These are phyloP conservation scores for Tulasnella sp. DNA, from an alignment of 768 basidiomycete genomes.

Conservation along the genomic window DNA sequence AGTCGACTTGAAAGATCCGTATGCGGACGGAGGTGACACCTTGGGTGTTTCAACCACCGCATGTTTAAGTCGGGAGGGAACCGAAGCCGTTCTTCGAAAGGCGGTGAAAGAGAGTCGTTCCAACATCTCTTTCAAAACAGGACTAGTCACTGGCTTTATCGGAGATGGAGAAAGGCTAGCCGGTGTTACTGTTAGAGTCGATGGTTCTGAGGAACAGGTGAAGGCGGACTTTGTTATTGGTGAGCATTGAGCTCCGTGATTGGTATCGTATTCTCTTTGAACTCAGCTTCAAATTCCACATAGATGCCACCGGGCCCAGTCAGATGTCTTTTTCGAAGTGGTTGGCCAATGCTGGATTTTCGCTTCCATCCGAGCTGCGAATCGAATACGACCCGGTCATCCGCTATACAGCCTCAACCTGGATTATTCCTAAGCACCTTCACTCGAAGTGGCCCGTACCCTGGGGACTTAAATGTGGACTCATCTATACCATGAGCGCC, in stretches of 20 bases:
- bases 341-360: not conserved
- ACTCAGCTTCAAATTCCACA: not conserved
- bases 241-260: not conserved
- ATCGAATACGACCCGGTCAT: not conserved
- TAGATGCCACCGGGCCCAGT: conserved; percentile 7
- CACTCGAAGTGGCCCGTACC: not conserved
- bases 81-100: not conserved
- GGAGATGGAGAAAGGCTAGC: not conserved
- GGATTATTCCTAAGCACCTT: not conserved
- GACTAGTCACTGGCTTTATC: not conserved
- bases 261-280: not conserved
- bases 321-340: not conserved
- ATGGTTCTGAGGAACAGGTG: not conserved
- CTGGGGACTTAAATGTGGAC: not conserved
- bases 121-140: not conserved
- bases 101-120: not conserved
- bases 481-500: not conserved
- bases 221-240: not conserved
- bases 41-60: not conserved
- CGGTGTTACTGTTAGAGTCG: not conserved
- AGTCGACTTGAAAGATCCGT: not conserved
- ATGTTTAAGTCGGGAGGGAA: not conserved
- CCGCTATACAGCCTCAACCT: not conserved
- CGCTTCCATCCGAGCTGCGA: not conserved
- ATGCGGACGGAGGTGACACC: not conserved